Evolutionary conservation across 306 rosid genomes (phyloP), one percentile per base, ranked within the genome.

Genomic region (Cucumis melo): DNA sequence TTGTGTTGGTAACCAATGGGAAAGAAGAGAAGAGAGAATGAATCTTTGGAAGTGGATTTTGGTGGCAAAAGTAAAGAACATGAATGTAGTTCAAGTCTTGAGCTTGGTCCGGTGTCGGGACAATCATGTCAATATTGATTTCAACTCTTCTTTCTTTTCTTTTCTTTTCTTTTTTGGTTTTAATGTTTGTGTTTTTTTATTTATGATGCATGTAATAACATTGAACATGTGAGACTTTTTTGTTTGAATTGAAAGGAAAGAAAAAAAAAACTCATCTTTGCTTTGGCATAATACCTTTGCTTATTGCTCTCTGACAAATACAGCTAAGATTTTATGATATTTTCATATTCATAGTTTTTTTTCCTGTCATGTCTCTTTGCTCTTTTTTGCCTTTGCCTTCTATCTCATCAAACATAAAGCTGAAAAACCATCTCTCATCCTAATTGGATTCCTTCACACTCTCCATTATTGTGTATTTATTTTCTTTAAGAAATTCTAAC

Each of bases 41-140:
- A 23, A 38, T 71, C n/a, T 39, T 71, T 8, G 39, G 66, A 63
- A 29, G 44, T 62, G 68, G 67, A 61, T 38, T 74, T 19, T 54
- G 77, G 24, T 74, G 64, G 64, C 64, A 74, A 50, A 60, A 79
- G 65, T 71, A 59, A 61, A 21, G 38, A 68, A 68, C 55, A 68
- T 6, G n/a, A 68, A 68, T 66, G 53, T 66, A 39, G 78, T 34
- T 75, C 54, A 34, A 57, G 20, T 21, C 6, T 21, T 51, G 80
- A 71, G 62, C 58, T 19, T 73, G 34, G 67, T 63, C 70, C 70
- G 21, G 8, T 63, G 79, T 78, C 78, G 82, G 85, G 53, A 77
- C 62, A 65, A 82, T 74, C 54, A 73, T 81, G 57, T 78, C 55
- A 68, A 67, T 10, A n/a, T 71, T 58, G 68, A 68, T 68, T 36